phyloP scores from a whole-genome alignment of 2,329 filamentous ascomycete genomes.

The Aspergillus bombycis region DNA sequence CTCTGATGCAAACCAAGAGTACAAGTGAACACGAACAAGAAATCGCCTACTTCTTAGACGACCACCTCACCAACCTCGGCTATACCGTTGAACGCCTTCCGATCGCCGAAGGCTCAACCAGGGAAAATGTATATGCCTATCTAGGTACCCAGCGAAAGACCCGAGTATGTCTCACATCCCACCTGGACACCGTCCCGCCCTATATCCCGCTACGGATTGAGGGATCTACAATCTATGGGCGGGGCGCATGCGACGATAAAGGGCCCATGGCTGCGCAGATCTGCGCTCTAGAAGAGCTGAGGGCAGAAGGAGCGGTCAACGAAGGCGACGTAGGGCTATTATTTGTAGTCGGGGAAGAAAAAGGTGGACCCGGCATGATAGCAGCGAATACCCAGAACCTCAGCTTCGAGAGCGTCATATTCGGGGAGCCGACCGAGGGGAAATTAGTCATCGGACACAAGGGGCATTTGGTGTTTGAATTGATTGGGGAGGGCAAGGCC shows the following conservation, averaged over 20 bases:
- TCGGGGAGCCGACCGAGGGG: conserved; percentile 60
- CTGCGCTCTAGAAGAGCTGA: conserved; percentile 64
- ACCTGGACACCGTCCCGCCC: conserved; percentile 64
- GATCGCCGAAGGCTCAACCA: conserved; percentile 34
- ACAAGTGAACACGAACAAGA: conserved; percentile 42
- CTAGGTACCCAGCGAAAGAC: conserved; percentile 32
- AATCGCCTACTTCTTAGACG: conserved; percentile 39
- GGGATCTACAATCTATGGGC: conserved; percentile 63
- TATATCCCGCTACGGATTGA: conserved; percentile 66
- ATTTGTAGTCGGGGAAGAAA: conserved; percentile 64
- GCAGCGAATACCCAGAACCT: conserved; percentile 50
- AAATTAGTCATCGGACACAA: conserved; percentile 60
- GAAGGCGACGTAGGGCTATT: conserved; percentile 61
- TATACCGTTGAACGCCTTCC: conserved; percentile 43
- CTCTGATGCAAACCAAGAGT: conserved; percentile 41
- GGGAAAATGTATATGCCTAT: conserved; percentile 47
- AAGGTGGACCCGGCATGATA: conserved; percentile 59
- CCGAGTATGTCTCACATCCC: conserved; percentile 38
- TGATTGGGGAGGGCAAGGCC: conserved; percentile 31
- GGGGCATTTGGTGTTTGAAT: conserved; percentile 43
- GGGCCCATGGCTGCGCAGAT: conserved; percentile 74
- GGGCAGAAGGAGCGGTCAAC: conserved; percentile 44
- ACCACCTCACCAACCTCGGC: conserved; percentile 35
- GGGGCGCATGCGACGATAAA: conserved; percentile 65
- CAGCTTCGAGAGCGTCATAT: conserved; percentile 52